Base-by-base conservation (phyloP, 2,329 filamentous ascomycete species). In the Calonectria hongkongensis region DNA sequence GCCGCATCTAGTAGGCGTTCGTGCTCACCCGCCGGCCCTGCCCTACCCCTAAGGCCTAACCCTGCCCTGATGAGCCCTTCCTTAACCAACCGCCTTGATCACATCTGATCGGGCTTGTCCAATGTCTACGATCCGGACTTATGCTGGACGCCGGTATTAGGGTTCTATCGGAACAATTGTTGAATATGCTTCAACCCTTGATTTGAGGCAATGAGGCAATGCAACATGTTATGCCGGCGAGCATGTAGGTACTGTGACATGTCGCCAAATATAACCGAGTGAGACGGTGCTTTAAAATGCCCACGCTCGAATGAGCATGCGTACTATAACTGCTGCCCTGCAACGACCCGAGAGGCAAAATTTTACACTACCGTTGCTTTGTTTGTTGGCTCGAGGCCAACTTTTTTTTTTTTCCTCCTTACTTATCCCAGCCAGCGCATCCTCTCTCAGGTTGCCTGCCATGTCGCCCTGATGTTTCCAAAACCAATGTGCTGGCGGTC, bases 1-100 rank as follows among this genome's bases (percentile, higher is more conserved):
- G 62, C 68, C 33, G 62, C 63, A 62, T 71, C 63, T 66, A 66
- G 68, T 66, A 71, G 68, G 68, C 51, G 68, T 71, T 70, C 62
- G 62, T 66, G 48, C n/a, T 50, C 18, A 48, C 36, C 47, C 30
- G 50, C 63, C 43, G 68, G 63, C 68, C 68, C 63, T 71, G 68
- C 68, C 68, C 68, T 62, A 66, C 68, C 68, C 58, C 58, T 66
- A 71, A 43, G 25, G 45, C 41, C 51, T 50, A 66, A 51, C 68
- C 63, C 68, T 71, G 68, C 68, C 63, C 63, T 66, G 68, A 65
- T 58, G 36, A 64, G 58, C 67, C 66, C 66, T 51, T 33, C 30
- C 50, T 50, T 70, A 43, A 41, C n/a, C 68, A 63, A 64, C 51
- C 63, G 54, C 36, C 63, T 36, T 67, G 54, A 71, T 71, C 68